Evolutionary conservation across 257 asterid species (phyloP), one percentile per base, ranked within the genome.

Genomic region (Solanum virginianum): DNA sequence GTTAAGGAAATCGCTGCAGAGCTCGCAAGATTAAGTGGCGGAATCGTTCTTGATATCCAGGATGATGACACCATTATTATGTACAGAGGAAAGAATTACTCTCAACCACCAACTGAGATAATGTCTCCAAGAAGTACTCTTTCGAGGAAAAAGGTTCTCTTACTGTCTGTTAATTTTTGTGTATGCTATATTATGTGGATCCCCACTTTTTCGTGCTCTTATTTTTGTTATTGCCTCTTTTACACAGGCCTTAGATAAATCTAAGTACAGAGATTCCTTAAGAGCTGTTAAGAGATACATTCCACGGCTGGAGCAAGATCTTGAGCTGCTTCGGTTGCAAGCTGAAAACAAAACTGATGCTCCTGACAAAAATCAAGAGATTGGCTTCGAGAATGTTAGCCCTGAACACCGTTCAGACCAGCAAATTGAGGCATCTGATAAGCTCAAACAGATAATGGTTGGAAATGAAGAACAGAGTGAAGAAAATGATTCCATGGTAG

Each of bases 41-140:
- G 99, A 77, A 97, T 97, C 62, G 98, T 97, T 92, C 99, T 95
- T 49, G 96, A 95, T 84, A 93, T 97, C 84, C 98, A 94, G 88
- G 98, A 94, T 68, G 94, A 92, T 1, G 68, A 88, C 87, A 95
- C 97, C 29, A 91, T 97, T 83, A 94, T 97, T 29, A 97, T 95
- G 98, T 97, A 95, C 85, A 87, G 99, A 86, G 99, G 99, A 88
- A 97, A 97, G 89, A 97, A 97, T 85, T 97, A 97, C 72, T 87
- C 94, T 85, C 99, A 97, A 90, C 99, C 99, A 12, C 98, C 98
- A 13, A 95, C 98, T 0, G 99, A 97, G 93, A 97, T 97, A 65
- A 97, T 97, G 99, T 92, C 98, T 83, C 99, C 99, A 9, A 89
- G 98, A 81, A 66, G 85, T 89, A 95, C 98, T 80, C 98, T 97